Base-by-base conservation (phyloP, 1,284 basidiomycete species). In the Amylostereum chailletii region DNA sequence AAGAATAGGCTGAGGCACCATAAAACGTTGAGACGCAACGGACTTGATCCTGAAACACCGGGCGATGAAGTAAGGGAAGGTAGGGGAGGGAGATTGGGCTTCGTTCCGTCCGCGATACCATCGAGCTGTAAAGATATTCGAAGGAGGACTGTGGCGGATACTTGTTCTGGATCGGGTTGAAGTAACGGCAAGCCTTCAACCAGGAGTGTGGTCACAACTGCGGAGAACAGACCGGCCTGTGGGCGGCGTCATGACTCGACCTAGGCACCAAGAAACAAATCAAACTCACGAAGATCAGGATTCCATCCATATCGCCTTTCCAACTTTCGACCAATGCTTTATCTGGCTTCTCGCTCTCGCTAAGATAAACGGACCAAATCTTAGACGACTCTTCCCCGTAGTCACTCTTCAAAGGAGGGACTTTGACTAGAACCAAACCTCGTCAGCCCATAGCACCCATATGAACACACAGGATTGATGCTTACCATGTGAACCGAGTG, bases 161-260 rank as follows among this genome's bases (percentile, higher is more conserved):
- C 38, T 9, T 57, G 40, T n/a, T 38, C 41, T 6, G 47, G 43
- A 33, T 55, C 48, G 6, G 42, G 45, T 39, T 51, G 49, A 9
- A 58, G 45, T 5, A 42, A 33, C 29, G 49, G 36, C 5, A 50
- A 45, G 34, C 48, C 51, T 29, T 49, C 34, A 11, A 56, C 45
- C 39, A 60, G 43, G 42, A 60, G 55, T 6, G 56, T 46, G 5
- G 58, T 57, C 9, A 58, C 37, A 4, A 58, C 56, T 1, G 57
- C 57, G 47, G 58, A 58, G 46, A 60, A 58, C 11, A 60, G 52
- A 48, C 57, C 58, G 5, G 57, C 53, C 58, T 55, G 30, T 4
- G 27, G n/a, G 6, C 10, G 6, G 32, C 7, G 29, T 7, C 29
- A 31, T 42, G 30, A 42, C 31, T 43, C 26, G 31, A n/a, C n/a